Base-by-base conservation (phyloP, 352 stramenopile species). In the Peronospora destructor region DNA sequence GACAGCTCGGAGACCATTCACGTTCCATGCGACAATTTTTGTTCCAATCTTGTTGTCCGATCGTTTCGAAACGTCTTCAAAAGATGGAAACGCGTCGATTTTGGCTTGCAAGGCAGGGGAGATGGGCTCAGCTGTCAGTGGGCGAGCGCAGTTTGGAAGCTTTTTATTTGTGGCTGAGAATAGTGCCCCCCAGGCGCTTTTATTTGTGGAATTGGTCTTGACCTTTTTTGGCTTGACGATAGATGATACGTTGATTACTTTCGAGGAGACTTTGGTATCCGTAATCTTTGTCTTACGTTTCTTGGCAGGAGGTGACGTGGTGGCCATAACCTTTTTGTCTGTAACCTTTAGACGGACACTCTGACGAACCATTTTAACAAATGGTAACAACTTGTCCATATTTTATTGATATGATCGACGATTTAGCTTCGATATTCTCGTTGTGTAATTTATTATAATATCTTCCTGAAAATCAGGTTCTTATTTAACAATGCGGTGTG, bases 1-100 rank as follows among this genome's bases (percentile, higher is more conserved):
- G 45, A 93, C 43, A 17, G 82, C 82, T 2, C 82, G 82, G 34
- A 93, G 61, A 3, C 82, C 79, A 41, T 93, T 93, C 5, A 93
- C 82, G 60, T 93, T 93, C 82, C 82, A 90, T 19, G 79, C 79
- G 40, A 78, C 68, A 12, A 90, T 58, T 50, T 84, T 88, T 26
- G 59, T 53, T 35, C 54, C 45, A 34, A 57, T 38, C 3, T 40
- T 40, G 3, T 59, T 47, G 26, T 21, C 26, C 8, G 36, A 45
- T 7, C 47, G 46, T 16, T 51, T 43, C 4, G 72, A 61, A 49
- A 88, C 63, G 43, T 71, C 74, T 11, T 82, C 56, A 51, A 88
- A 86, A 11, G 17, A 21, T 6, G 71, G 58, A 48, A 71, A 80
- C 6, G 53, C 59, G n/a, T 77, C 59, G 13, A 88, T 71, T 43